These are phyloP conservation scores for Bassia scoparia DNA, from an alignment of 148 eudicot genomes.

Conservation along the genomic window DNA sequence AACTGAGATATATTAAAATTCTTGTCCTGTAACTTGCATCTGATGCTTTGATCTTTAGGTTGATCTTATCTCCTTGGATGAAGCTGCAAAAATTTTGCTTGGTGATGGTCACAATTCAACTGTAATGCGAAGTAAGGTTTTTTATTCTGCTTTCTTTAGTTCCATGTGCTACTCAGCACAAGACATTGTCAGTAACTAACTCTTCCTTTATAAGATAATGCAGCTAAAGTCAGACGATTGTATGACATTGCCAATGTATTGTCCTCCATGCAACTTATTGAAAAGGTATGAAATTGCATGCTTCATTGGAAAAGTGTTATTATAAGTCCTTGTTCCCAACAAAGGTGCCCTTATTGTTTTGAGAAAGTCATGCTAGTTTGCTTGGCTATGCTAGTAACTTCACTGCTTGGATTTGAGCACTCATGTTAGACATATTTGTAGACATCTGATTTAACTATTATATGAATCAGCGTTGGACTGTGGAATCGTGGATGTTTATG, in stretches of 20 bases:
- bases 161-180: slow-evolving; percentile 1
- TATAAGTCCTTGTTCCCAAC: neutral
- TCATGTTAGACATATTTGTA: too few relatives aligned
- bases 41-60: slow-evolving; percentile 34
- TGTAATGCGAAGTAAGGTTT: slow-evolving; percentile 66
- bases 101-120: slow-evolving; percentile 66
- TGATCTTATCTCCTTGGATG: slow-evolving; percentile 80
- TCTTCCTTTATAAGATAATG: slow-evolving; percentile 36
- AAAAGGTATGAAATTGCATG: slow-evolving; percentile 50
- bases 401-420: too few relatives aligned
- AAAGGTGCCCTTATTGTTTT: neutral
- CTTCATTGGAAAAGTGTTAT: neutral
- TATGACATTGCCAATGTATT: slow-evolving; percentile 95
- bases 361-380: too few relatives aligned
- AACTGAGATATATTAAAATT: neutral
- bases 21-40: neutral
- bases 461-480: too few relatives aligned
- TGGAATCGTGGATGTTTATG: too few relatives aligned
- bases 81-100: slow-evolving; percentile 85
- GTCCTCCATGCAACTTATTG: slow-evolving; percentile 88
- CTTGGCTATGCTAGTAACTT: too few relatives aligned
- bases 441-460: too few relatives aligned
- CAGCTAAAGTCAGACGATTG: slow-evolving; percentile 94
- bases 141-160: slow-evolving; percentile 10
- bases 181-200: slow-evolving; percentile 32